Base-by-base conservation (phyloP, 1,284 basidiomycete genomes). In the Veloporphyrellus conicus region DNA sequence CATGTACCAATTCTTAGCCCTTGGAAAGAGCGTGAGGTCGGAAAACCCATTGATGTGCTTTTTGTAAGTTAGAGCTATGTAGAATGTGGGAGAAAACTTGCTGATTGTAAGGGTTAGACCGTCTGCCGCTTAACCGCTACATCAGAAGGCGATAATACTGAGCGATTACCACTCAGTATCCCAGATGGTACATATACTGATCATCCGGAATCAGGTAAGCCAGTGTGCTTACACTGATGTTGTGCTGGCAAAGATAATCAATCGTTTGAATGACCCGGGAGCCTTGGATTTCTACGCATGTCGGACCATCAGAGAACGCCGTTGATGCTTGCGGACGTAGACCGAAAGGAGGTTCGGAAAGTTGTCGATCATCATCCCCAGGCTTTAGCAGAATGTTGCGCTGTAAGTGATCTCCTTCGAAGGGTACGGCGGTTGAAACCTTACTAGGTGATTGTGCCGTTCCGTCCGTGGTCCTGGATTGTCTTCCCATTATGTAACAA, bases 321-420 rank as follows among this genome's bases (percentile, higher is more conserved):
- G 38, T 48, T 1, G 57, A 59, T 20, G 43, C 59, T 1, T 60
- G 59, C 0, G 59, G 48, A 10, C 59, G 5, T 58, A 44, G 25
- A 44, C 35, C 12, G 49, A 45, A 31, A 27, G 60, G 0, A 60
- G 22, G 41, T 60, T 58, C 6, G 46, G 59, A 23, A 62, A 57
- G 22, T 58, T 48, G 12, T 58, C 55, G 4, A 58, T 35, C 7
- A 51, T 42, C 54, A 60, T 40, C 6, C 57, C 50, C 3, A 60
- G 31, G n/a, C 58, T 61, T 10, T 12, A 20, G 12, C 3, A 14
- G 18, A 22, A 14, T 14, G 4, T 20, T 22, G 5, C n/a, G n/a
- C n/a, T n/a, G n/a, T n/a, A n/a, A n/a, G n/a, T n/a, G n/a, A n/a
- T n/a, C n/a, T n/a, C n/a, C n/a, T n/a, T n/a, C n/a, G n/a, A n/a